Evolutionary conservation across 495 filamentous ascomycete species (phyloP).

Genomic region (Xylaria longipes): DNA sequence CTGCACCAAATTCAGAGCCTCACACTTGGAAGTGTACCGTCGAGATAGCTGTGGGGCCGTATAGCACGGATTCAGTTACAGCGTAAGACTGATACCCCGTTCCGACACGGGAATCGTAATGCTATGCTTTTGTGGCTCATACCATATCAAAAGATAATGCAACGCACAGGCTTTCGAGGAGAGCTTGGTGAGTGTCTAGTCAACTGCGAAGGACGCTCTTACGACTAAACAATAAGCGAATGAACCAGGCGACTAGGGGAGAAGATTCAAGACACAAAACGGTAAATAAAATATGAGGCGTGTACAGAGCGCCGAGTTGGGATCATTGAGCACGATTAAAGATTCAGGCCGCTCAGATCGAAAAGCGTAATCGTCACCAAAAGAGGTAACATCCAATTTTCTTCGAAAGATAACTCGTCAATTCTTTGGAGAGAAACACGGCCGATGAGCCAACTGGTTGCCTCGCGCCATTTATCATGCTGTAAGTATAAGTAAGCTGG

Average conservation of each 20-base stretch:
- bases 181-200: not conserved
- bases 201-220: not conserved
- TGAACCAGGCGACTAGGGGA: not conserved
- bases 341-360: too few relatives aligned
- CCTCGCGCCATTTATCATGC: conserved; percentile 7
- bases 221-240: not conserved
- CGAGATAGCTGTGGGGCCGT: not conserved
- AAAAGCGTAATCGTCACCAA: not conserved
- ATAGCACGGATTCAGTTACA: not conserved
- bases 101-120: not conserved
- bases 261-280: not conserved
- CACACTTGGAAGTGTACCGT: not conserved
- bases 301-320: not conserved
- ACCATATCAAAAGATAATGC: not conserved
- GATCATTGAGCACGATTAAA: not conserved
- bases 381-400: not conserved
- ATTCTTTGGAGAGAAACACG: not conserved
- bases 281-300: not conserved
- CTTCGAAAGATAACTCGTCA: not conserved
- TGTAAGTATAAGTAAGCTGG: conserved; percentile 1
- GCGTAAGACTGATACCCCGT: not conserved
- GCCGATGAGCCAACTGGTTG: conserved; percentile 7
- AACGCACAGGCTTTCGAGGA: not conserved
- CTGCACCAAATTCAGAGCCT: not conserved
- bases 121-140: not conserved